These are phyloP conservation scores for Wickerhamiella allomyrinae DNA, from an alignment of 805 yeast species.

Conservation along the genomic window DNA sequence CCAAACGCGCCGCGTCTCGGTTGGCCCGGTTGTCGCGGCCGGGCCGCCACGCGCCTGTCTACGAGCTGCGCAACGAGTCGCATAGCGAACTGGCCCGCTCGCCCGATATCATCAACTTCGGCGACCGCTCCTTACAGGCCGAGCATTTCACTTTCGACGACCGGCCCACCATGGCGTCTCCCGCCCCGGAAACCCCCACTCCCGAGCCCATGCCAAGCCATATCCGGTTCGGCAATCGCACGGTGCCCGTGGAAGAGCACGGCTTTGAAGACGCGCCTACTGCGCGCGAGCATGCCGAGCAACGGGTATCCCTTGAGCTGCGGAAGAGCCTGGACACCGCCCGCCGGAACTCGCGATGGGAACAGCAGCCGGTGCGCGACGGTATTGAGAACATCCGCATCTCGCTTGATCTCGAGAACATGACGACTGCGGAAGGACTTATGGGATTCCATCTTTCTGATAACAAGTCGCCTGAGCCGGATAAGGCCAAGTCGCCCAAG, in stretches of 20 bases:
- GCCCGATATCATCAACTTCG: slow-evolving; percentile 17
- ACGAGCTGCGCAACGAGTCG: slow-evolving; percentile 13
- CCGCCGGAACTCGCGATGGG: slow-evolving; percentile 16
- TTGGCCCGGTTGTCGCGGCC: background rate
- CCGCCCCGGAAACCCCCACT: background rate
- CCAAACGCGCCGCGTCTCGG: background rate
- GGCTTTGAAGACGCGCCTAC: slow-evolving; percentile 4
- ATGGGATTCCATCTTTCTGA: slow-evolving; percentile 12
- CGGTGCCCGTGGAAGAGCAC: background rate
- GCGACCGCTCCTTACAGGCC: slow-evolving; percentile 8
- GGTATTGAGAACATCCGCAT: slow-evolving; percentile 14
- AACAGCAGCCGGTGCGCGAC: slow-evolving; percentile 14
- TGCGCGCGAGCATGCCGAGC: slow-evolving; percentile 10
- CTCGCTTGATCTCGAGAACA: slow-evolving; percentile 18
- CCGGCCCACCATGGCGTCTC: slow-evolving; percentile 5
- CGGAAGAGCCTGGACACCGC: slow-evolving; percentile 20
- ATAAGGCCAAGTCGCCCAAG: too few relatives aligned
- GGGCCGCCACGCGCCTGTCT: slow-evolving; percentile 8
- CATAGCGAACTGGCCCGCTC: slow-evolving; percentile 14
- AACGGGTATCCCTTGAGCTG: slow-evolving; percentile 9
- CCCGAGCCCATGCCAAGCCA: background rate
- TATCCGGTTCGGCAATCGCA: background rate
- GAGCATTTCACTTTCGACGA: slow-evolving; percentile 11
- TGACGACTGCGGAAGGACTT: slow-evolving; percentile 24
- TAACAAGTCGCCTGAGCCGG: too few relatives aligned